These are phyloP conservation scores for Vaccinium myrtillus DNA, from an alignment of 148 eudicot genomes.

Conservation along the genomic window DNA sequence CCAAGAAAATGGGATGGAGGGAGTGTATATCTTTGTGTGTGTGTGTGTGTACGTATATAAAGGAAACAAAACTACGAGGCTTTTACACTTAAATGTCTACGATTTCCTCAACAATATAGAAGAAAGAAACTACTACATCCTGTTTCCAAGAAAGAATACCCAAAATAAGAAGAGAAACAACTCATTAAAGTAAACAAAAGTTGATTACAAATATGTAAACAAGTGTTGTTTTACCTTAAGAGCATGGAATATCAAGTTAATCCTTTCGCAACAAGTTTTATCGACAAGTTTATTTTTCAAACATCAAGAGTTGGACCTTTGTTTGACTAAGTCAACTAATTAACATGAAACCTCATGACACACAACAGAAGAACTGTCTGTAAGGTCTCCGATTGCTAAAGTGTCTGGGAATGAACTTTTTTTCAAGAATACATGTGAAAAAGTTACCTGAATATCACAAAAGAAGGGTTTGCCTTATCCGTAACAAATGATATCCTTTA, in stretches of 20 bases:
- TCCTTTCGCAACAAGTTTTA: not conserved
- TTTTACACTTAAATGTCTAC: not conserved
- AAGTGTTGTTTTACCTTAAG: not conserved
- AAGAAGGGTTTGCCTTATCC: not conserved
- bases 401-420: not conserved
- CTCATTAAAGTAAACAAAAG: not conserved
- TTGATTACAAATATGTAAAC: not conserved
- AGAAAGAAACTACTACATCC: not conserved
- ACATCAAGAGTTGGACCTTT: not conserved
- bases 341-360: not conserved
- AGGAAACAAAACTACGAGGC: not conserved
- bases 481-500: not conserved
- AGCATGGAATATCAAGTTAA: not conserved
- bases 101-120: not conserved
- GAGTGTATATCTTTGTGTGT: not conserved
- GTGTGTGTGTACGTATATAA: not conserved
- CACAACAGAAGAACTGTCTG: not conserved
- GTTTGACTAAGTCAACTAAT: not conserved
- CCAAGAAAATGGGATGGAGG: no score
- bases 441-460: not conserved
- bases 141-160: not conserved
- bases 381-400: not conserved
- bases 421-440: not conserved
- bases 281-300: slow-evolving; percentile 1
- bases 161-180: not conserved